Conservation (phyloP, 345 rosid genomes). For the Rhizophora mangle region DNA sequence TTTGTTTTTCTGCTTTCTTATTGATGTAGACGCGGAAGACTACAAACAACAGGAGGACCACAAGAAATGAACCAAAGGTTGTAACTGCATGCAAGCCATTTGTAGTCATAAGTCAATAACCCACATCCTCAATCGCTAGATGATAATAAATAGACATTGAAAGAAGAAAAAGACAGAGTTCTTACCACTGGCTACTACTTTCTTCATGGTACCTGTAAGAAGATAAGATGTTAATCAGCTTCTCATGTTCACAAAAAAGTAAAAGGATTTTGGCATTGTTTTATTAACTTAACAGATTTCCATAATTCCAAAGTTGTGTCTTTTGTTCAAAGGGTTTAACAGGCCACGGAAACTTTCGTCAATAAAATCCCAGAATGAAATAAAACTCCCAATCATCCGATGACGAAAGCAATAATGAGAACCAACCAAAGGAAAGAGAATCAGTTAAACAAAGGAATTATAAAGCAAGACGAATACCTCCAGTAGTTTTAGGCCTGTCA, state of each 20-base stretch:
- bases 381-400: no score
- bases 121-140: no score
- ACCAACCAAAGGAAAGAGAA: background rate
- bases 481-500: constrained; percentile 1
- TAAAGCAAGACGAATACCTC: background rate
- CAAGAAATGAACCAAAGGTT: background rate
- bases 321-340: no score
- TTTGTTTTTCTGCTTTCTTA: constrained; percentile 13
- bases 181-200: constrained; percentile 10
- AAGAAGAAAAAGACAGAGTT: background rate
- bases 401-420: no score
- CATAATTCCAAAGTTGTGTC: no score
- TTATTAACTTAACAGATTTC: background rate
- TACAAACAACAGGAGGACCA: background rate
- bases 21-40: background rate
- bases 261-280: background rate
- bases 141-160: background rate
- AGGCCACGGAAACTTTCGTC: no score
- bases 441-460: background rate
- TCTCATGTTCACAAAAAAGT: background rate
- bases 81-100: constrained; percentile 10
- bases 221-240: background rate
- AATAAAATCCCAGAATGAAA: no score
- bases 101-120: background rate
- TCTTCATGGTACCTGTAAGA: background rate